A percentile compares a stretch with the other conserved stretches of the same genome.
These are phyloP conservation scores for Arachnomyces sp. DNA, from an alignment of 2,329 filamentous ascomycete genomes.

Conservation along the genomic window DNA sequence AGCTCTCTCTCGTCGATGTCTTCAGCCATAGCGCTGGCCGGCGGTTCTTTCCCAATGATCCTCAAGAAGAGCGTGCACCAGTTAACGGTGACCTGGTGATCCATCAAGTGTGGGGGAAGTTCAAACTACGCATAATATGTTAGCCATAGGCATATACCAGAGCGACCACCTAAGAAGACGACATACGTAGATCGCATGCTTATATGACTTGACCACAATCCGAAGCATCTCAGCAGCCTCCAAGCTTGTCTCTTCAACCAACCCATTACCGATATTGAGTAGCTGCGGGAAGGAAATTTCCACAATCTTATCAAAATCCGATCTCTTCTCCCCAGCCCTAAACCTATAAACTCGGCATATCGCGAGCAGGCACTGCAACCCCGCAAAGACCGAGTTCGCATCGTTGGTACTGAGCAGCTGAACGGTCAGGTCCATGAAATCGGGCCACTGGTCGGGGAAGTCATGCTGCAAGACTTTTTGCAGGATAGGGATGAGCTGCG, in stretches of 20 bases:
- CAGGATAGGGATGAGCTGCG: slow-evolving; percentile 87
- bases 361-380: slow-evolving; percentile 85
- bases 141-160: slow-evolving; percentile 7
- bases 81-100: slow-evolving; percentile 76
- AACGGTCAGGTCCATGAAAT: slow-evolving; percentile 86
- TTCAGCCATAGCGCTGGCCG: slow-evolving; percentile 69
- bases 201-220: slow-evolving; percentile 91
- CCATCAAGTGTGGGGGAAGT: slow-evolving; percentile 67
- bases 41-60: slow-evolving; percentile 77
- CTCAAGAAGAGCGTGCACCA: slow-evolving; percentile 96
- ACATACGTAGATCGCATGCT: slow-evolving; percentile 92
- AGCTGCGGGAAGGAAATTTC: slow-evolving; percentile 83
- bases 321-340: slow-evolving; percentile 73
- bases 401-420: slow-evolving; percentile 83
- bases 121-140: slow-evolving; percentile 61
- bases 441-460: slow-evolving; percentile 89
- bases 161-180: slow-evolving; percentile 14
- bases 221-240: slow-evolving; percentile 97
- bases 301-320: slow-evolving; percentile 91
- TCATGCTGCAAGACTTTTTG: slow-evolving; percentile 95
- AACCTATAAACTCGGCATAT: slow-evolving; percentile 95
- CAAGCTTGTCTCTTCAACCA: slow-evolving; percentile 83
- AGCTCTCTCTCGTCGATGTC: slow-evolving; percentile 78
- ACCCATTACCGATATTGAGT: slow-evolving; percentile 74
- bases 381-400: slow-evolving; percentile 79